Conservation (phyloP, 2,329 filamentous ascomycete species). For the Corinectria fuckeliana region DNA sequence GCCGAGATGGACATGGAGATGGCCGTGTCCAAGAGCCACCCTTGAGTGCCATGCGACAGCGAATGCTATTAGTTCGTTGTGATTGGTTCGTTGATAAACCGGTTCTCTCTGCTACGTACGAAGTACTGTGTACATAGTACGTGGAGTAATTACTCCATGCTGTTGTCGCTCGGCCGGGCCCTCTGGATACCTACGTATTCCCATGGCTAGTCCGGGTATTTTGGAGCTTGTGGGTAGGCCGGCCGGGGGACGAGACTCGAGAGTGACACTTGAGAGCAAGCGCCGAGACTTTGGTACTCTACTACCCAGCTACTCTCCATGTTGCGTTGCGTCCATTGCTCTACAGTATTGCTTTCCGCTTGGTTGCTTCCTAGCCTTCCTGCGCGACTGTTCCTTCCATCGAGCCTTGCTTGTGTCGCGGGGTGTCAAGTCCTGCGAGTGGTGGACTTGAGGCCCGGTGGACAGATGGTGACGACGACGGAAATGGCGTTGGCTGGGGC, state of each 20-base stretch:
- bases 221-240: slow-evolving; percentile 15
- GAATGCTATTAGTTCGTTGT: slow-evolving; percentile 28
- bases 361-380: neutral
- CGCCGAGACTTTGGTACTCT: slow-evolving; percentile 18
- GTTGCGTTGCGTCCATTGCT: neutral
- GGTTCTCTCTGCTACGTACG: slow-evolving; percentile 10
- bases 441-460: slow-evolving; percentile 5
- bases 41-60: slow-evolving; percentile 24
- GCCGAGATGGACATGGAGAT: slow-evolving; percentile 22
- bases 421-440: neutral
- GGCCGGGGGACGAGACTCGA: slow-evolving; percentile 3
- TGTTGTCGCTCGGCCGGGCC: slow-evolving; percentile 19
- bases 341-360: neutral
- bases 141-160: slow-evolving; percentile 21
- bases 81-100: slow-evolving; percentile 27
- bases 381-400: neutral
- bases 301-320: slow-evolving; percentile 6
- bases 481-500: slow-evolving; percentile 32
- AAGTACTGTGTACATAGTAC: neutral
- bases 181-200: slow-evolving; percentile 17
- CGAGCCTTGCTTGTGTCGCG: neutral
- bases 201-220: slow-evolving; percentile 8
- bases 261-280: slow-evolving; percentile 4
- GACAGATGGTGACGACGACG: slow-evolving; percentile 32
- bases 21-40: slow-evolving; percentile 33